phyloP scores from a whole-genome alignment of 208 protist species.

The Wallacemonas sp. region DNA sequence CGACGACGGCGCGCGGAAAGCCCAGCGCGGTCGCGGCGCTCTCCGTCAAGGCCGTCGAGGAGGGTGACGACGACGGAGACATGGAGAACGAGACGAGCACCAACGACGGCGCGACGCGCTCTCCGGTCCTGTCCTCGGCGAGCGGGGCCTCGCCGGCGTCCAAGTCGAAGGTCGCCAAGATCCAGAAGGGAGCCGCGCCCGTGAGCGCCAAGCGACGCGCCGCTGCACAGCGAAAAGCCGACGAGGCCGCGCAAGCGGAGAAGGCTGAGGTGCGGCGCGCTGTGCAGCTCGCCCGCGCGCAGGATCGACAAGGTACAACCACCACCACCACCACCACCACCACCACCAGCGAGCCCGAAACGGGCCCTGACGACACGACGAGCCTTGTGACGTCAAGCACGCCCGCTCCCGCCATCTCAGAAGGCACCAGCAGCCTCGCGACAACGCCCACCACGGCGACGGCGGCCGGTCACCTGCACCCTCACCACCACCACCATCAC shows the following conservation, averaged over 20 bases:
- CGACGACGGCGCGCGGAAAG: too few species aligned
- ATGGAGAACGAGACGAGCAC: neutral
- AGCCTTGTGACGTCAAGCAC: neutral
- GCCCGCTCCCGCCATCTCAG: neutral
- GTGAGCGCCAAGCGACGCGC: constrained; percentile 10
- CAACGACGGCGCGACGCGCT: neutral
- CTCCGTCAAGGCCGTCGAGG: neutral
- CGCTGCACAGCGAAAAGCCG: neutral
- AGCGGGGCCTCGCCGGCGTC: neutral
- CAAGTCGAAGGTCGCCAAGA: neutral
- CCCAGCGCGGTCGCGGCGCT: neutral
- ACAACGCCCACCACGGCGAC: neutral
- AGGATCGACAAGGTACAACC: neutral
- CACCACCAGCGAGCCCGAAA: neutral
- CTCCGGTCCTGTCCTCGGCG: neutral
- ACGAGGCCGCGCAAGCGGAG: constrained; percentile 11
- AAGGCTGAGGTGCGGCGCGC: constrained; percentile 5
- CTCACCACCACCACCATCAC: neutral
- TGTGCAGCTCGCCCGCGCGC: constrained; percentile 1
- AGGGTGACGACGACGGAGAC: neutral
- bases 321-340: neutral
- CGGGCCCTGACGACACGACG: neutral
- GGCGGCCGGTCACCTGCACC: neutral
- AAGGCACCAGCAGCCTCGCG: neutral
- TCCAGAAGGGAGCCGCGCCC: constrained; percentile 9